phyloP scores from a whole-genome alignment of 2,329 filamentous ascomycete species.

The Chalara sp. region DNA sequence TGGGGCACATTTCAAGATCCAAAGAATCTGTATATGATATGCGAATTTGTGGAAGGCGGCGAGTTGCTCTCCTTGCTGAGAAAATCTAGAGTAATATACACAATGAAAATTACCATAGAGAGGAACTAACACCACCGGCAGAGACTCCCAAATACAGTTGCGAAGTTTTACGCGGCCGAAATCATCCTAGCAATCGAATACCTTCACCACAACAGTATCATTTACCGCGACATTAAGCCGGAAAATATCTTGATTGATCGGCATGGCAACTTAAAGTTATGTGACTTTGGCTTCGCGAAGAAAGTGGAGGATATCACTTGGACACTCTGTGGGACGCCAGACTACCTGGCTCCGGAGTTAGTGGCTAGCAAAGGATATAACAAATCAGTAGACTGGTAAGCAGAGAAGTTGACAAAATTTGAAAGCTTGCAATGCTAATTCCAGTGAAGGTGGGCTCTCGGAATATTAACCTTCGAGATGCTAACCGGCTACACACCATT shows the following conservation, averaged over 20 bases:
- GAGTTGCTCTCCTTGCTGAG: background rate
- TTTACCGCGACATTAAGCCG: background rate
- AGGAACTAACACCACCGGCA: too few relatives aligned
- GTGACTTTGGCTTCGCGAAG: background rate
- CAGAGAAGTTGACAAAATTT: background rate
- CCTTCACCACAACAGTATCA: background rate
- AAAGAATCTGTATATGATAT: background rate
- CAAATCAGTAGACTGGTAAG: background rate
- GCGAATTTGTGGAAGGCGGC: background rate
- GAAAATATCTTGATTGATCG: background rate
- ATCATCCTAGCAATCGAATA: background rate
- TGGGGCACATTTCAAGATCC: background rate
- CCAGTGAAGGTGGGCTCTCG: background rate
- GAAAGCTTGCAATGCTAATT: background rate
- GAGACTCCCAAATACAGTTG: background rate
- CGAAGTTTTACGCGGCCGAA: background rate
- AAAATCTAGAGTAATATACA: background rate
- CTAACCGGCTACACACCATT: background rate
- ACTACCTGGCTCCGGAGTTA: background rate
- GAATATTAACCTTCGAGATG: background rate
- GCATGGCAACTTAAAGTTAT: background rate
- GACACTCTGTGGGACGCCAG: background rate
- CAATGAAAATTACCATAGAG: background rate
- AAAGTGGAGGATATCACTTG: background rate
- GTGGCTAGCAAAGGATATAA: background rate